Conservation (phyloP, 2,329 filamentous ascomycete species). For the Alternaria sp. region DNA sequence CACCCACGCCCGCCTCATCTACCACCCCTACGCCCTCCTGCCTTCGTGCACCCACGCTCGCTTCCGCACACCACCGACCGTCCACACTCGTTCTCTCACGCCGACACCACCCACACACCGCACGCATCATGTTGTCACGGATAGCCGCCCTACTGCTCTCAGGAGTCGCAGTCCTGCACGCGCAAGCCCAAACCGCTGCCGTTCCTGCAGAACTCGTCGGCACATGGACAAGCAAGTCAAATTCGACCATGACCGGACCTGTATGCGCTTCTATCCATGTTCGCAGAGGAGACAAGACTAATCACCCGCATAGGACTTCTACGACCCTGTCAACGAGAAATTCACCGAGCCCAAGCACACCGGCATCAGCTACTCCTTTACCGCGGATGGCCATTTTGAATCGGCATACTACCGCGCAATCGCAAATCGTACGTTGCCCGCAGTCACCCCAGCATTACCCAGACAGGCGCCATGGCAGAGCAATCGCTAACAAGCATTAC, state of each 20-base stretch:
- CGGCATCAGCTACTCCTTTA: conserved; percentile 78
- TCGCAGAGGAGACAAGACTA: conserved; percentile 5
- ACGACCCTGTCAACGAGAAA: conserved; percentile 69
- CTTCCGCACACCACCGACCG: conserved; percentile 13
- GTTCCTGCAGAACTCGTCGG: conserved; percentile 60
- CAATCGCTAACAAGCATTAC: conserved; percentile 28
- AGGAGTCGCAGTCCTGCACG: conserved; percentile 45
- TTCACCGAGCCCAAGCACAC: conserved; percentile 70
- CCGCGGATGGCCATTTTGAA: conserved; percentile 70
- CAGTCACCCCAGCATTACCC: background rate
- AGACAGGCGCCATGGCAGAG: background rate
- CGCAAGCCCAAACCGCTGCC: conserved; percentile 40
- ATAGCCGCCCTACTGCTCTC: conserved; percentile 41
- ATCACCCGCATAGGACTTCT: conserved; percentile 64
- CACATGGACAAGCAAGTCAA: conserved; percentile 75
- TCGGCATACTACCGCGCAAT: conserved; percentile 73
- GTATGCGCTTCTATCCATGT: conserved; percentile 51
- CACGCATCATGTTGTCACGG: conserved; percentile 30
- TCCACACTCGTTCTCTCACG: conserved; percentile 14
- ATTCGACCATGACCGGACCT: conserved; percentile 71
- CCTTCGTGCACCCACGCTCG: conserved; percentile 15
- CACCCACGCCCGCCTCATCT: conserved; percentile 2
- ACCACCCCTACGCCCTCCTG: conserved; percentile 6
- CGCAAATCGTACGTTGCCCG: conserved; percentile 65
- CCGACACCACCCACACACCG: background rate